Base-by-base conservation (phyloP, 106 monocot species). In the Gastrodia elata region DNA sequence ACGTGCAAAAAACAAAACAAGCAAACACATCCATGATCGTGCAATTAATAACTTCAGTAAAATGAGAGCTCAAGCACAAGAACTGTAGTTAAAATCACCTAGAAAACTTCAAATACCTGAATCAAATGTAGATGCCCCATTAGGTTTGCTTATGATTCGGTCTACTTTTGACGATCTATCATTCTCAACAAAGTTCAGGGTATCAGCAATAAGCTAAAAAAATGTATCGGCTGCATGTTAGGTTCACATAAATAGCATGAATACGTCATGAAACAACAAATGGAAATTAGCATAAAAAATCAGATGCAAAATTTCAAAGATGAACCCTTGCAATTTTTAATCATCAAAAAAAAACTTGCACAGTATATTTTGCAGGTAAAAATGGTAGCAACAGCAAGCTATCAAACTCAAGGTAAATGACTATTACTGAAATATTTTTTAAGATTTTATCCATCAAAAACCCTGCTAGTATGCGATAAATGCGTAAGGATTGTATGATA, bases 181-280 rank as follows among this genome's bases (percentile, higher is more conserved):
- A 10, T 75, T 71, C 71, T 67, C 68, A 28, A 86, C 86, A 83
- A 77, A 83, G 71, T 42, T 71, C 26, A 86, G 1, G 67, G 70
- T 77, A 68, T 77, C 65, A 70, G 77, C 86, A 49, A 86, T 39
- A 75, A 86, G 74, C 86, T 86, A 77, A 35, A 77, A 9, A 4
- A 64, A 73, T 16, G 2, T 34, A 77, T 68, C 68, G 32, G 56
- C 41, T 5, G 55, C 8, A 41, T 71, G n/a, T 70, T 48, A 77
- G 28, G 39, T 57, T 18, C 61, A 48, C 16, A 34, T 2, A 48
- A 22, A 22, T 34, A 73, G 6, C 16, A 32, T 52, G 40, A 30
- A 34, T 33, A 49, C 46, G 36, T 35, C 33, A 32, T 71, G 15
- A 71, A 24, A 25, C 11, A 71, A 41, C 16, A 40, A 25, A 36